Conservation (phyloP, 306 rosid genomes). For the Vigna reflexopilosa region DNA sequence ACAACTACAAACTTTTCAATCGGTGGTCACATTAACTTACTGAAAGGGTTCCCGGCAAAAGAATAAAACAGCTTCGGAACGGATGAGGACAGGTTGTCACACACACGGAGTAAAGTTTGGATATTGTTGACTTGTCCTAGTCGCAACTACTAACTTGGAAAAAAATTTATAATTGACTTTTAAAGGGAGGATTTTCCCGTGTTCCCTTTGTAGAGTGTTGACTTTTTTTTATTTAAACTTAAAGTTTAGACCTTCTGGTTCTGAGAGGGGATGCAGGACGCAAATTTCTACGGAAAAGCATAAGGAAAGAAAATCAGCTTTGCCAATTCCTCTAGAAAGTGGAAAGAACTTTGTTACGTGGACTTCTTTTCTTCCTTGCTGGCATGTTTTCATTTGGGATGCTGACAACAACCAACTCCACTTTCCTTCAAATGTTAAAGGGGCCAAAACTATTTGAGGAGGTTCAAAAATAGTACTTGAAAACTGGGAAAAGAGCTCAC, state of each 20-base stretch:
- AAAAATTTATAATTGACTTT: conserved; percentile 35
- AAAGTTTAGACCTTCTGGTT: conserved; percentile 30
- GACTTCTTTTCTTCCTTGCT: conserved; percentile 18
- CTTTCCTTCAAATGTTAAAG: conserved; percentile 9
- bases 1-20: background rate
- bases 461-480: background rate
- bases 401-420: conserved; percentile 22
- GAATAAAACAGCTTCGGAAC: conserved; percentile 32
- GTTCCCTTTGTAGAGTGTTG: conserved; percentile 27
- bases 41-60: background rate
- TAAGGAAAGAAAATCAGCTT: background rate
- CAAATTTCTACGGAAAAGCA: conserved; percentile 29
- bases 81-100: conserved; percentile 49
- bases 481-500: conserved; percentile 1
- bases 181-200: conserved; percentile 15
- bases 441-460: conserved; percentile 3
- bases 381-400: conserved; percentile 16
- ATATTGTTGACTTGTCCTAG: conserved; percentile 43
- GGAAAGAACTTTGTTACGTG: conserved; percentile 19
- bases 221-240: conserved; percentile 31
- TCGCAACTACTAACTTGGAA: conserved; percentile 21
- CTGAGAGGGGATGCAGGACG: background rate
- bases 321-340: conserved; percentile 24
- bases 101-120: conserved; percentile 6
- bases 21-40: background rate